Conservation (phyloP, 2,329 filamentous ascomycete genomes). For the Cladosporium austrohemisphaericum region DNA sequence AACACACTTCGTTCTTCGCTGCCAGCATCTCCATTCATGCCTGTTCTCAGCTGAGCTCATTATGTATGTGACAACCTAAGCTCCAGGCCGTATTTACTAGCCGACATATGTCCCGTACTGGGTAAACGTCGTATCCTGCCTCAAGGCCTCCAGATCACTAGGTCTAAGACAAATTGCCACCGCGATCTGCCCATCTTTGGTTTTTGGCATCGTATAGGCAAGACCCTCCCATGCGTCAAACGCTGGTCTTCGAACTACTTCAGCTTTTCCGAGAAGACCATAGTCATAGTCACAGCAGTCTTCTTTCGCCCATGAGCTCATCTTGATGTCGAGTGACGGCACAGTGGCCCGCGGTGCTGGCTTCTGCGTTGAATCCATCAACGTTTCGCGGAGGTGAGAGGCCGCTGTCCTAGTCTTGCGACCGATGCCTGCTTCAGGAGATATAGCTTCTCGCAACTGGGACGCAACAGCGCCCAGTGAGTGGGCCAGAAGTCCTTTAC, state of each 20-base stretch:
- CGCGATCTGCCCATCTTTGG: slow-evolving; percentile 13
- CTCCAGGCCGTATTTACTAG: too few species aligned
- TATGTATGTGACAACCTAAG: too few species aligned
- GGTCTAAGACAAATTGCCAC: slow-evolving; percentile 16
- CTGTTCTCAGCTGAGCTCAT: too few species aligned
- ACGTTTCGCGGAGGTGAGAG: not conserved
- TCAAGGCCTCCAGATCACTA: slow-evolving; percentile 14
- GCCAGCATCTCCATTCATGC: too few species aligned
- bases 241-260: slow-evolving; percentile 15
- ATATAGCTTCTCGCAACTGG: not conserved
- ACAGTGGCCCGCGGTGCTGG: not conserved
- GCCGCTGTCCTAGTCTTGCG: not conserved
- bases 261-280: slow-evolving; percentile 16
- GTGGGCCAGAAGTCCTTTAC: not conserved
- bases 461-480: slow-evolving; percentile 9
- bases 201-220: slow-evolving; percentile 17
- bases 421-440: not conserved
- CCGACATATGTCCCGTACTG: too few species aligned
- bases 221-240: slow-evolving; percentile 17
- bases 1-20: too few species aligned
- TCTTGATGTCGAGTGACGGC: not conserved
- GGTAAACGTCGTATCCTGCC: not conserved
- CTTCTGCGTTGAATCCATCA: not conserved
- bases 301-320: slow-evolving; percentile 19
- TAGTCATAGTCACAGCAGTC: slow-evolving; percentile 13